Evolutionary conservation across 495 filamentous ascomycete species (phyloP).

Genomic region (Cairneyella variabilis): DNA sequence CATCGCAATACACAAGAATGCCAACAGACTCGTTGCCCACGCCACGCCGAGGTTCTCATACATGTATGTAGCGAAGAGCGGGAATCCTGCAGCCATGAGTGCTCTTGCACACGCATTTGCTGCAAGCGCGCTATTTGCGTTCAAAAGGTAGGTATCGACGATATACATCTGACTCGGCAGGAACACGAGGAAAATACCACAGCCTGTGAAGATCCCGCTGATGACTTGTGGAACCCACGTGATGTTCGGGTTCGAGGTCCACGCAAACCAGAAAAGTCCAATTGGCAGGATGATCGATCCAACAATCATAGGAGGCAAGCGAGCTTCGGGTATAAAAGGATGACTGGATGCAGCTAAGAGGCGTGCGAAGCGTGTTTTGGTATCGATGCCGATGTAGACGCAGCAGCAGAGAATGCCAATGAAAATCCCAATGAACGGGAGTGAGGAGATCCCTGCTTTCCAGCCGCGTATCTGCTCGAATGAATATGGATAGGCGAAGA

Average conservation of each 20-base stretch:
- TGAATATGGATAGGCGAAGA: conserved; percentile 56
- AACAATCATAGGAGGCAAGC: conserved; percentile 55
- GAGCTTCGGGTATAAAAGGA: conserved; percentile 51
- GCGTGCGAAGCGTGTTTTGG: conserved; percentile 46
- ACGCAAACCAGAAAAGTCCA: conserved; percentile 63
- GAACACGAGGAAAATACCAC: conserved; percentile 54
- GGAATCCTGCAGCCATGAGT: conserved; percentile 61
- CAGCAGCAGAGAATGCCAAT: conserved; percentile 50
- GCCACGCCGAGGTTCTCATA: conserved; percentile 60
- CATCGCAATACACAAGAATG: conserved; percentile 57
- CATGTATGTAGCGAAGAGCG: conserved; percentile 59
- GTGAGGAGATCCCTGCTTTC: conserved; percentile 44
- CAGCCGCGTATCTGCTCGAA: conserved; percentile 52
- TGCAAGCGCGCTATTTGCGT: conserved; percentile 60
- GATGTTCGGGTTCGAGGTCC: conserved; percentile 46
- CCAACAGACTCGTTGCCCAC: conserved; percentile 62
- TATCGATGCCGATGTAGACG: conserved; percentile 42
- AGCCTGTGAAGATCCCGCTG: conserved; percentile 46
- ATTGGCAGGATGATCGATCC: conserved; percentile 51
- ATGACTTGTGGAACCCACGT: conserved; percentile 48
- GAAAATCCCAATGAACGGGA: conserved; percentile 55
- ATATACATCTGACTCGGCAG: conserved; percentile 61
- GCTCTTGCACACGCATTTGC: conserved; percentile 67
- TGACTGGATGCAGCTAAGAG: conserved; percentile 40
- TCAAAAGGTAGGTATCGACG: conserved; percentile 58